Percentiles rank a stretch among this genome's conserved stretches.
Evolutionary conservation across 2,329 filamentous ascomycete genomes (phyloP).

Genomic region (Dactylellina leptospora): DNA sequence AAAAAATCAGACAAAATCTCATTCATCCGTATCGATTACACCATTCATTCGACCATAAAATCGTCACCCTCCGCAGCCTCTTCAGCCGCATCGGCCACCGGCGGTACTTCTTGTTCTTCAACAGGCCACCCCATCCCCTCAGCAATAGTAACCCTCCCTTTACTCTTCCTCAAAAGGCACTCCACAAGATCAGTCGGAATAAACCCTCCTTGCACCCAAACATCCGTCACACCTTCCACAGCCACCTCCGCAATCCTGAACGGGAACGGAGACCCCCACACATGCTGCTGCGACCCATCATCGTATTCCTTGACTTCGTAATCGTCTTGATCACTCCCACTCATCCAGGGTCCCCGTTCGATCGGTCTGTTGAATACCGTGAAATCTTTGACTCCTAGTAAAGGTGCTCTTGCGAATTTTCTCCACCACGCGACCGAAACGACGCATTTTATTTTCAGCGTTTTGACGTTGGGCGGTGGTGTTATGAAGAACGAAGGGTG

Average conservation of each 20-base stretch:
- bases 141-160: not conserved
- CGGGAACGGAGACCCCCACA: constrained; percentile 4
- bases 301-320: not conserved
- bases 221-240: constrained; percentile 22
- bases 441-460: constrained; percentile 20
- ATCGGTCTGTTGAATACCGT: not conserved
- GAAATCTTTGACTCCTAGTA: constrained; percentile 16
- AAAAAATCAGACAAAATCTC: no score
- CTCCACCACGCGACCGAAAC: constrained; percentile 35
- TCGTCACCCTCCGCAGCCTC: not conserved
- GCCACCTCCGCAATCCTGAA: constrained; percentile 26
- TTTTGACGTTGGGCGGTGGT: constrained; percentile 6
- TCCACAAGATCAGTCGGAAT: constrained; percentile 26
- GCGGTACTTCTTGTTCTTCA: not conserved
- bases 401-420: constrained; percentile 10
- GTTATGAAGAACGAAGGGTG: constrained; percentile 41
- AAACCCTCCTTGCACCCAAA: constrained; percentile 32
- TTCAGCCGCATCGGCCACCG: not conserved
- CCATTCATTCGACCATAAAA: not conserved
- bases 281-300: not conserved
- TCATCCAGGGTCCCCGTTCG: not conserved
- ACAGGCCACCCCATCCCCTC: not conserved
- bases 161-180: constrained; percentile 24
- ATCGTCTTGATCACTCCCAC: constrained; percentile 8
- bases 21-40: no score